phyloP scores from a whole-genome alignment of 2,329 filamentous ascomycete genomes.

The Colletotrichum abscissum region DNA sequence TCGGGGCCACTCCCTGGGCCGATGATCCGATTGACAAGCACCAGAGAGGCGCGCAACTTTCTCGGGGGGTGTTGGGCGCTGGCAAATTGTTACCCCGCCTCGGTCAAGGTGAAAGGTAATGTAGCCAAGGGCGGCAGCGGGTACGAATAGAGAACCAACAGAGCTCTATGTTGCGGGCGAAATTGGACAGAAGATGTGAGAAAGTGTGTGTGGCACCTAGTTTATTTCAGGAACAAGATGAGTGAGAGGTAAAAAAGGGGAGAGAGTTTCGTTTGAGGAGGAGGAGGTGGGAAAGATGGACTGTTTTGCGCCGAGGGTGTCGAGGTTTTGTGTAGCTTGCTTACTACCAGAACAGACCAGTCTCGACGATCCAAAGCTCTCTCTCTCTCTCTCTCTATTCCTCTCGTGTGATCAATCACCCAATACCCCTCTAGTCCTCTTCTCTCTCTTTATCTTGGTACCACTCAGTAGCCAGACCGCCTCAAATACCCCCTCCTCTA shows the following conservation, averaged over 20 bases:
- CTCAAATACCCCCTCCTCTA: background rate
- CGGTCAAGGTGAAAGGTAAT: conserved; percentile 9
- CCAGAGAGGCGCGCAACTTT: conserved; percentile 6
- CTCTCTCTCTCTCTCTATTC: background rate
- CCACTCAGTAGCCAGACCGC: conserved; percentile 19
- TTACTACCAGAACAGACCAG: conserved; percentile 3
- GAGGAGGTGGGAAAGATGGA: background rate
- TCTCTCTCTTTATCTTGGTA: conserved; percentile 19
- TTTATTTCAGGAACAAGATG: background rate
- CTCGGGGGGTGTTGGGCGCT: background rate
- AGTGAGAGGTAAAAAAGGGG: background rate
- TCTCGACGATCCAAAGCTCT: background rate
- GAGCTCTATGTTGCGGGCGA: background rate
- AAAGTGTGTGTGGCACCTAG: conserved; percentile 16
- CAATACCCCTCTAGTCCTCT: background rate
- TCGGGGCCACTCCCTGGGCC: background rate
- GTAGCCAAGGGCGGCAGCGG: conserved; percentile 31
- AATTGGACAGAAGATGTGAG: background rate
- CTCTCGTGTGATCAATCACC: background rate
- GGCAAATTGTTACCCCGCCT: conserved; percentile 32
- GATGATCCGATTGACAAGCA: conserved; percentile 9
- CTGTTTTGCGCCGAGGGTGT: background rate
- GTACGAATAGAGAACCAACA: background rate
- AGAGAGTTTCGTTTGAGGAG: background rate
- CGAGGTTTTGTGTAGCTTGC: conserved; percentile 3